Base-by-base conservation (phyloP, 345 rosid genomes). In the Rhodomyrtus tomentosa region DNA sequence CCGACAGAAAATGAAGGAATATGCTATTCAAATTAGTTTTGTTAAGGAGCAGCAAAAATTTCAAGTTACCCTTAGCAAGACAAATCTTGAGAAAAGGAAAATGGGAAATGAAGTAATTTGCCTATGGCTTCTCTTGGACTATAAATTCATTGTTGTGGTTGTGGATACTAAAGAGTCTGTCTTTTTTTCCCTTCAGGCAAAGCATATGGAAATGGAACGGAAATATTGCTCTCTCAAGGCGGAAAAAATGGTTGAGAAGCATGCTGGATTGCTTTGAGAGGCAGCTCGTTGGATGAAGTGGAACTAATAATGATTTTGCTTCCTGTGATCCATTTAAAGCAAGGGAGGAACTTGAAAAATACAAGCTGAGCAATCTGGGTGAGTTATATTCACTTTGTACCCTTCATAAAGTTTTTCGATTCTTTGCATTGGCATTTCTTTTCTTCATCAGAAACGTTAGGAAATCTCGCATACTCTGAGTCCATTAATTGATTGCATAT, bases 251-350 rank as follows among this genome's bases (percentile, higher is more conserved):
- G 87, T 97, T 82, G 98, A 97, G 92, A 95, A 95, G 93, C 95
- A 95, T 92, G 91, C 96, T 95, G 99, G 99, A 95, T 97, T 88
- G 89, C 92, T 80, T 92, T 86, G 98, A 97, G 91, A 95, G 91
- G 86, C 99, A 93, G 85, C 94, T 95, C 48, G 95, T 91, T 89
- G 99, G 98, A 87, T 93, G 94, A 92, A 90, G 92, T 62, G 98
- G 98, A 83, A 97, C 98, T 20, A 96, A 95, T 89, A 93, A 97
- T 93, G 98, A 95, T 91, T 95, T 97, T 86, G 88, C 82, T 83
- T 91, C 98, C n/a, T 83, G 91, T 84, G 92, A 95, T 88, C 96
- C 98, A 40, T 48, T 42, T 56, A 92, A 86, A 91, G 99, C 98
- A 81, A 93, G 91, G 86, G 96, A 91, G 85, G 94, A 92, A 87